phyloP scores from a whole-genome alignment of 2,329 filamentous ascomycete genomes.

The Sclerotinia minor region DNA sequence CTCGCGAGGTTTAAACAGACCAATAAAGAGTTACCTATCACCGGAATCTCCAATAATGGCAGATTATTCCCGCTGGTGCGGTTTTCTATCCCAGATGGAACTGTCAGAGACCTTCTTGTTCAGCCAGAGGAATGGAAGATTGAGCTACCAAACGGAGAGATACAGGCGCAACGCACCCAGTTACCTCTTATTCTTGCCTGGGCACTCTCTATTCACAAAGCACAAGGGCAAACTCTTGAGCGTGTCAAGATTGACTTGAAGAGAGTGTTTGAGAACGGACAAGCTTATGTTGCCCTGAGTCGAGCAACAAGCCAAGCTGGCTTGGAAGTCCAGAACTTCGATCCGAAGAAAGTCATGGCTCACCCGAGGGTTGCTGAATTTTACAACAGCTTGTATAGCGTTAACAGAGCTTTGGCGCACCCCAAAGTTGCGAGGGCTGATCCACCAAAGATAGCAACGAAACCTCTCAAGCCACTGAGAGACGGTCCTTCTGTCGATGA shows the following conservation, averaged over 20 bases:
- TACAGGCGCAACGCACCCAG: conserved; percentile 83
- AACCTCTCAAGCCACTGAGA: conserved; percentile 4
- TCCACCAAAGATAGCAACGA: conserved; percentile 12
- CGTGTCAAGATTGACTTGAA: conserved; percentile 92
- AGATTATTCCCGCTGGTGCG: conserved; percentile 79
- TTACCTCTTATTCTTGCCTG: conserved; percentile 90
- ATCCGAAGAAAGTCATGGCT: conserved; percentile 89
- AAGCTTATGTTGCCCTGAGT: conserved; percentile 94
- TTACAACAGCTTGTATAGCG: conserved; percentile 78
- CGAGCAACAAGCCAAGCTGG: conserved; percentile 86
- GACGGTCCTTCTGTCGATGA: conserved; percentile 9
- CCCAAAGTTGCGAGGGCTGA: conserved; percentile 36
- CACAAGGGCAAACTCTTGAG: conserved; percentile 86
- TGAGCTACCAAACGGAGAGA: conserved; percentile 90
- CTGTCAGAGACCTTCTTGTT: conserved; percentile 73
- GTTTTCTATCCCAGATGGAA: conserved; percentile 79
- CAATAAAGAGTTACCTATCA: conserved; percentile 41
- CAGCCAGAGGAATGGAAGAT: conserved; percentile 93
- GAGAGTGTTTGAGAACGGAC: conserved; percentile 92
- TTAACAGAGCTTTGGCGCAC: conserved; percentile 52
- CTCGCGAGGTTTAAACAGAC: conserved; percentile 44
- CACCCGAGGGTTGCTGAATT: conserved; percentile 84
- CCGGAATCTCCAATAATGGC: conserved; percentile 45
- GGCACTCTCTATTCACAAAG: conserved; percentile 97
- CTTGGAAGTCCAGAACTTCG: conserved; percentile 84